A percentile compares a stretch with the other conserved stretches of the same genome.
Conservation (phyloP, 345 rosid genomes). For the Salix purpurea region DNA sequence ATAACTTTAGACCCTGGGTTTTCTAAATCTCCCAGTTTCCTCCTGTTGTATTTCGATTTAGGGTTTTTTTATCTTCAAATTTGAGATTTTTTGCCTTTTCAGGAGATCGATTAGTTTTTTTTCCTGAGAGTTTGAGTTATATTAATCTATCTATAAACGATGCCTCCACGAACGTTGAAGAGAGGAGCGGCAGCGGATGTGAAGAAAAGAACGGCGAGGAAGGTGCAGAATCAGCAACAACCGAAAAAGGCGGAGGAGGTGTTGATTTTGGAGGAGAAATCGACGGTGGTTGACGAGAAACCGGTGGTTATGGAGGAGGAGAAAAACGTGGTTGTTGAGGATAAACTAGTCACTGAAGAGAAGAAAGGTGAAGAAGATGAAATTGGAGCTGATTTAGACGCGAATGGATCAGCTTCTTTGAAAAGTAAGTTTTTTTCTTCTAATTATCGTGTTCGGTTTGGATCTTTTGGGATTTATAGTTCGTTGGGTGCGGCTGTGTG, state of each 20-base stretch:
- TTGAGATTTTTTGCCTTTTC: not conserved
- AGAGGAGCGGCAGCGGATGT: conserved; percentile 58
- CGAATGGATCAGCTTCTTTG: conserved; percentile 13
- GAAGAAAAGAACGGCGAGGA: conserved; percentile 44
- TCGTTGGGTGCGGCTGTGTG: not conserved
- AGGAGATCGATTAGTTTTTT: not conserved
- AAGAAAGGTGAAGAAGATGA: conserved; percentile 23
- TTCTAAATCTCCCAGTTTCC: not conserved
- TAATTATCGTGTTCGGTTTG: not conserved
- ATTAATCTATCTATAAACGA: conserved; percentile 3
- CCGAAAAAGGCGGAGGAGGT: conserved; percentile 20
- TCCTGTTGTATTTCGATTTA: not conserved
- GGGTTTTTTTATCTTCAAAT: not conserved
- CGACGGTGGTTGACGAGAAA: not conserved
- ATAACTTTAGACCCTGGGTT: not conserved
- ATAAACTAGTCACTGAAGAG: conserved; percentile 12
- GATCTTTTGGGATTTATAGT: not conserved
- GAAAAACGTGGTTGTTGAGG: not conserved
- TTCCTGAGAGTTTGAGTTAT: not conserved
- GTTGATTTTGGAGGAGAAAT: conserved; percentile 25
- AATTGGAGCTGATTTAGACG: conserved; percentile 12
- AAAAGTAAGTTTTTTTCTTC: conserved; percentile 41
- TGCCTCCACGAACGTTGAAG: conserved; percentile 78
- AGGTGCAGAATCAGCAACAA: conserved; percentile 40
- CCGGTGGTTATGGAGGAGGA: conserved; percentile 6